phyloP scores from a whole-genome alignment of 345 rosid species.

The Murraya koenigii region DNA sequence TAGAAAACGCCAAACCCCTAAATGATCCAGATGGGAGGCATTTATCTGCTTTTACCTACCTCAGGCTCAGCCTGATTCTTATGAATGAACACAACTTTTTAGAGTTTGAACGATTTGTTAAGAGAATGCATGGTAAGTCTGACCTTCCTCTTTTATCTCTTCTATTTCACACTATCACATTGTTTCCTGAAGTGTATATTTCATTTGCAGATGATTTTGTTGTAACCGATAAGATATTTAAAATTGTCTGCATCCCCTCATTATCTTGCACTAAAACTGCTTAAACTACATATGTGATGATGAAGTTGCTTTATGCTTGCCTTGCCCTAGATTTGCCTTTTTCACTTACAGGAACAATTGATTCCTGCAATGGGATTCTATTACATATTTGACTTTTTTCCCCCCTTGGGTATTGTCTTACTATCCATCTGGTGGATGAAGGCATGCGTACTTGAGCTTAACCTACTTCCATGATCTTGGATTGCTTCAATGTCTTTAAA shows the following conservation, averaged over 20 bases:
- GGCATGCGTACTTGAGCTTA: neutral
- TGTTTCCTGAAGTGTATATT: neutral
- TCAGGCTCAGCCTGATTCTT: constrained; percentile 64
- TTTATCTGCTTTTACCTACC: constrained; percentile 80
- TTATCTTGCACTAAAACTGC: neutral
- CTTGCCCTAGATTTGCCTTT: neutral
- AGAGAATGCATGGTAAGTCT: constrained; percentile 79
- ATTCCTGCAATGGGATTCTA: neutral
- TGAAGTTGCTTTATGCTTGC: neutral
- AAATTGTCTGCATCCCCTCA: neutral
- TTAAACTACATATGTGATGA: no score
- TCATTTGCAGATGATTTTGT: neutral
- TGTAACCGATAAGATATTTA: neutral
- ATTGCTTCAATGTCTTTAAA: neutral
- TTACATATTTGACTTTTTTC: neutral
- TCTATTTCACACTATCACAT: neutral
- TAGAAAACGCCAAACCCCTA: constrained; percentile 80
- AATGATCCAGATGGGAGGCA: constrained; percentile 90
- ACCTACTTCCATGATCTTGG: neutral
- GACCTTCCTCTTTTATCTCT: neutral
- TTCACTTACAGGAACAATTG: neutral
- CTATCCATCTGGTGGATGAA: neutral
- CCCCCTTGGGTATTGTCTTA: neutral
- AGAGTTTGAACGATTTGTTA: constrained; percentile 86
- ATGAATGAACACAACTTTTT: constrained; percentile 53